Evolutionary conservation across 371 early-diverging fungal genomes (phyloP), one percentile per base, ranked within the genome.

Genomic region (Mortierella polycephala): DNA sequence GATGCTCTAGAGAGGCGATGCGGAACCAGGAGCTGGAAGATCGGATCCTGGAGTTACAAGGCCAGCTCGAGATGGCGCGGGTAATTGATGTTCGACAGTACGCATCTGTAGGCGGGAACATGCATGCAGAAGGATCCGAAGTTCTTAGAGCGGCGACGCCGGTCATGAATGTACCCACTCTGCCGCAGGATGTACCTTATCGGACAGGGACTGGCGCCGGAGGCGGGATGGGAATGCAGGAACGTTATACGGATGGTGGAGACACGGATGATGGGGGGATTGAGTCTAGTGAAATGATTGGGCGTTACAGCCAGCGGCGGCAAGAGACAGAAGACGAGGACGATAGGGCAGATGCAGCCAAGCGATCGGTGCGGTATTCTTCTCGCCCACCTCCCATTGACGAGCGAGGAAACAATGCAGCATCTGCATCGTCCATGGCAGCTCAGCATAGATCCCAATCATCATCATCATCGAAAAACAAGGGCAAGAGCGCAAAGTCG

Each of bases 21-120:
- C 56, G 69, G 56, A 79, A 79, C 41, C 73, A 79, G 14, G 56
- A 72, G 39, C 60, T 79, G 1, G 79, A 79, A 44, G 79, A 79
- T 7, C 64, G 73, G 6, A 72, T 79, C 20, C 44, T 79, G 47
- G 79, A 79, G 20, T 63, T 79, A 7, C 72, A 69, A 21, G 69
- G 69, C 12, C 73, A 79, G 41, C 69, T 79, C 0, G 79, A 79
- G 57, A 68, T 61, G 62, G 62, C 73, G 10, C 69, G 62, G 10
- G 69, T 69, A 1, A 67, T 79, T 23, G 64, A 60, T n/a, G 21
- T 62, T 45, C 58, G 76, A 40, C 54, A 60, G 9, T 53, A 51
- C 14, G 60, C 56, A 16, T n/a, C 23, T 23, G 13, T 54, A 13
- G 57, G 45, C 13, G 62, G 51, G n/a, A 18, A 12, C 13, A 53